Percentiles rank a stretch among this genome's conserved stretches.
Conservation (phyloP, 352 stramenopile genomes). For the Pythium coloratum region DNA sequence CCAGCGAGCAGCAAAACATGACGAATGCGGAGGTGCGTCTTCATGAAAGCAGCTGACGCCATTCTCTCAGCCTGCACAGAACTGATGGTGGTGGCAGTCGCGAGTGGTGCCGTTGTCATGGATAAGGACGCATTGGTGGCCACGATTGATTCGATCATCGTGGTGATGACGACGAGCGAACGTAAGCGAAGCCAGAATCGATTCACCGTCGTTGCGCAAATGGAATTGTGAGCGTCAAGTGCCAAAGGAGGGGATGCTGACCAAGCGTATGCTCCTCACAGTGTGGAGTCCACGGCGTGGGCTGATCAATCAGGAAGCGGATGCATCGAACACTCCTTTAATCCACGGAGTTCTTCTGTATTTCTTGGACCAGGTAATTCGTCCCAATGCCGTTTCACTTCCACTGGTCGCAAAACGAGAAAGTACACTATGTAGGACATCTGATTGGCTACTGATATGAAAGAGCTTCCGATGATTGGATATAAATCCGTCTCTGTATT, state of each 20-base stretch:
- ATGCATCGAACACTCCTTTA: too few relatives aligned
- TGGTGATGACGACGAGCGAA: neutral
- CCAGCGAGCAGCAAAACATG: conserved; percentile 14
- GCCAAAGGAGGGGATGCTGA: too few relatives aligned
- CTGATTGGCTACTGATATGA: neutral
- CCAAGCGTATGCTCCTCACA: too few relatives aligned
- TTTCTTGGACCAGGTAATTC: too few relatives aligned
- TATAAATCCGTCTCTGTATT: neutral
- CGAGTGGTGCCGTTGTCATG: neutral
- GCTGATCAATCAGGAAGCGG: too few relatives aligned
- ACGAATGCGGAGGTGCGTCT: neutral
- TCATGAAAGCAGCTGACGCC: neutral
- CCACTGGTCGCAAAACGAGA: neutral
- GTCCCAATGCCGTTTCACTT: too few relatives aligned
- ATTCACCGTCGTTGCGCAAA: neutral
- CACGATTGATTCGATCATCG: neutral
- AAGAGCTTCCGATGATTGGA: neutral
- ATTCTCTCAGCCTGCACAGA: neutral
- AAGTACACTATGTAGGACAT: neutral
- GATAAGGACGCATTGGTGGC: neutral
- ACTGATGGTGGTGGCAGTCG: neutral
- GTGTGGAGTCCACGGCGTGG: too few relatives aligned
- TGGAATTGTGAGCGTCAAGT: neutral
- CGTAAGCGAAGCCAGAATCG: neutral
- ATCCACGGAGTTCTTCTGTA: too few relatives aligned